Base-by-base conservation (phyloP, 768 basidiomycete species). In the Boletus reticulatus region DNA sequence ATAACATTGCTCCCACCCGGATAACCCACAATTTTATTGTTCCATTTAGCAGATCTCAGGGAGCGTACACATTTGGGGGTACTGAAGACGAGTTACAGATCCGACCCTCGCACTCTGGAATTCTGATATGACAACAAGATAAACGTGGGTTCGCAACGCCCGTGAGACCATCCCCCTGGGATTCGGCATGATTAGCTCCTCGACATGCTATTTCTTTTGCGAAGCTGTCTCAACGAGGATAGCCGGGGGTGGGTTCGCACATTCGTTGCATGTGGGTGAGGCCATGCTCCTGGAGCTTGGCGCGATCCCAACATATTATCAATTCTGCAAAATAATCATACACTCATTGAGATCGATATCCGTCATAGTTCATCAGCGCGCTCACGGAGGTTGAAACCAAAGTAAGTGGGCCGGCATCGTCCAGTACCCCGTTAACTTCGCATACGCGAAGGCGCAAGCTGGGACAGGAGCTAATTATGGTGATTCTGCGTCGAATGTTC, bases 401-500 rank as follows among this genome's bases (percentile, higher is more conserved):
- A 27, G 47, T n/a, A 29, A 9, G 32, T 59, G n/a, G 17, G 37
- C 32, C 53, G 27, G 41, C 46, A 48, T 31, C 27, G 4, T 24
- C 14, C 12, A n/a, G 20, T 38, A 46, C 24, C 38, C 31, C 22
- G 31, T 12, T 42, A 9, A 0, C 39, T 59, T 59, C 57, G 19
- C 50, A 53, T 38, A 32, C 38, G 9, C 14, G 14, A 14, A 17
- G 38, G 9, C 38, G 17, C 34, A 36, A 20, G 36, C n/a, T 16
- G 6, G 19, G 24, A 7, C 31, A 39, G 34, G 17, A 2, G 38
- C 16, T 24, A n/a, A 50, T 50, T 14, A 10, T 17, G 43, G 38
- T 12, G 14, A 34, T 56, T 56, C 59, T 11, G n/a, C 34, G 17
- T 56, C 50, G 52, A 56, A 61, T 22, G 13, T 50, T 56, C 53